Evolutionary conservation across 2,329 filamentous ascomycete genomes (phyloP), one percentile per base, ranked within the genome.

Genomic region (Iodosphaeria phyllophila): DNA sequence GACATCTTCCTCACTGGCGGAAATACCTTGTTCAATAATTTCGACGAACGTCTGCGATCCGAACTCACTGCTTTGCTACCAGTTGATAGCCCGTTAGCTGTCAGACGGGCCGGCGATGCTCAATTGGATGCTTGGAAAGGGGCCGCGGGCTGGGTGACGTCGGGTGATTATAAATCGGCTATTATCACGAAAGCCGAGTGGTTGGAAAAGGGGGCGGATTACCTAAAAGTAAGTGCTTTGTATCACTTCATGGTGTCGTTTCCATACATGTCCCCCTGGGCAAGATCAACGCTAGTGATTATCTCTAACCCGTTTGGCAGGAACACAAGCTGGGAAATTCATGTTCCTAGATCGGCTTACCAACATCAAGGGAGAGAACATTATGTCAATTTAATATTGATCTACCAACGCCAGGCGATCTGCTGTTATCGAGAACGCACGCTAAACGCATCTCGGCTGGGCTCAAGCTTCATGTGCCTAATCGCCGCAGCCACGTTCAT

Each of bases 1-100:
- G 86, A 98, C 45, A 64, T 98, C 18, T 95, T 98, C 55, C 51
- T 95, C 20, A 95, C 86, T 0, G 86, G 89, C n/a, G 89, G 91
- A 10, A 86, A 86, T 46, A 82, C 78, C 0, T 52, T 92, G 22
- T 92, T 93, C 51, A 53, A 65, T 30, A 77, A 77, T 34, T 92
- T 98, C 42, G 83, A 93, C 40, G 74, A 91, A 39, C 60, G 86
- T 16, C 54, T 95, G 32, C 57, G 64, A 25, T 61, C 64, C 16
- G 86, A 89, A 23, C 54, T 95, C 26, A 62, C 65, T 18, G 68
- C 72, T 1, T 64, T 80, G 30, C 47, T 93, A 36, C 77, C 83
- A 2, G 61, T 71, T 9, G 73, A 71, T 8, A 55, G 71, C 11
- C 58, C 64, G 16, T 51, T 93, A n/a, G 49, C 46, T 8, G 68